These are phyloP conservation scores for Exophiala spinifera DNA, from an alignment of 2,329 filamentous ascomycete genomes.

Conservation along the genomic window DNA sequence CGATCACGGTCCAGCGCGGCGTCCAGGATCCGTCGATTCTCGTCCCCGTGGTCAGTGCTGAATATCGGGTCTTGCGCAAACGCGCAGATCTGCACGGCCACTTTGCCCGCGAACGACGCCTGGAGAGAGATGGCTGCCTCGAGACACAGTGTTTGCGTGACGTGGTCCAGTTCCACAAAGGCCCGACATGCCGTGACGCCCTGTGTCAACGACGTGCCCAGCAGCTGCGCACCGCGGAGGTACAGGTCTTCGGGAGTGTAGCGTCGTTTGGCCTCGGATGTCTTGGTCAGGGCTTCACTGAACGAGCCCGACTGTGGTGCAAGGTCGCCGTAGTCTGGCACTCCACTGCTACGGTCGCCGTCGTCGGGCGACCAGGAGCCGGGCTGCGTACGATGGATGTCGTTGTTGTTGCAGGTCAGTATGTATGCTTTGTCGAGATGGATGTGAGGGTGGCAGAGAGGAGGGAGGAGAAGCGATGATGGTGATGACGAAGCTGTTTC, in stretches of 20 bases:
- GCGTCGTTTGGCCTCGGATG: conserved; percentile 57
- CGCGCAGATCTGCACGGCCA: conserved; percentile 64
- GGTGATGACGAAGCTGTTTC: conserved; percentile 6
- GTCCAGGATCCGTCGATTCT: conserved; percentile 53
- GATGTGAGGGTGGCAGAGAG: conserved; percentile 69
- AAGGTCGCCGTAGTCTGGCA: conserved; percentile 53
- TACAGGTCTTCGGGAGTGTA: conserved; percentile 64
- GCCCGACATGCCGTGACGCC: conserved; percentile 68
- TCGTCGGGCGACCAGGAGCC: neutral
- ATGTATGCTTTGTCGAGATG: conserved; percentile 60
- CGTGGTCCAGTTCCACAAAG: conserved; percentile 68
- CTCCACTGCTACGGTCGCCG: neutral
- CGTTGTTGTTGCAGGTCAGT: conserved; percentile 34
- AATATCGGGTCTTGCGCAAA: conserved; percentile 71
- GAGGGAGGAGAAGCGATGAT: conserved; percentile 44
- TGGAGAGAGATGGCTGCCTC: conserved; percentile 58
- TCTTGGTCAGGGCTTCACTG: conserved; percentile 61
- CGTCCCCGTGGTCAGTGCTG: conserved; percentile 50
- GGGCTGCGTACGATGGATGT: conserved; percentile 12
- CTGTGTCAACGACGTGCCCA: conserved; percentile 61
- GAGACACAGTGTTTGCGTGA: conserved; percentile 57
- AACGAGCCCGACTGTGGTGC: conserved; percentile 61
- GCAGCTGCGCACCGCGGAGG: conserved; percentile 60
- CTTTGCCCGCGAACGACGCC: conserved; percentile 49
- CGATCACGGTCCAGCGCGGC: conserved; percentile 38